Conservation (phyloP, 257 asterid species). For the Jasminum sambac region DNA sequence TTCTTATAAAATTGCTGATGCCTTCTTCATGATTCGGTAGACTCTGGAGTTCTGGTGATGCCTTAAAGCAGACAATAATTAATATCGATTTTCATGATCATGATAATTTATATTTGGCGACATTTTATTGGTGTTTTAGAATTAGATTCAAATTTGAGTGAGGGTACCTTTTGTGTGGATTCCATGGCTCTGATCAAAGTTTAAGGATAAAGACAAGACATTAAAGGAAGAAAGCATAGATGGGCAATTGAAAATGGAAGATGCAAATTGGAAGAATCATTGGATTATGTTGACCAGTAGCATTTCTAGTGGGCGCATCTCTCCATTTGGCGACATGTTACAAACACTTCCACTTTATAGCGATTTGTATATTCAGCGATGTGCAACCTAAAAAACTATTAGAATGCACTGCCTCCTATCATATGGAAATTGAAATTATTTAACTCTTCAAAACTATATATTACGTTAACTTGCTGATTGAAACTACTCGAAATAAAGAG, state of each 20-base stretch:
- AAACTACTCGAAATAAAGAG: neutral
- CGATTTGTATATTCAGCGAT: neutral
- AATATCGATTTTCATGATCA: neutral
- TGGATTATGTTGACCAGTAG: slow-evolving; percentile 7
- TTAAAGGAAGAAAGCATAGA: slow-evolving; percentile 6
- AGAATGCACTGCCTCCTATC: neutral
- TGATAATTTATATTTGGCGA: slow-evolving; percentile 5
- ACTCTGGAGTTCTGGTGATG: neutral
- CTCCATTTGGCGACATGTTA: neutral
- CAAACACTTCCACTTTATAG: neutral
- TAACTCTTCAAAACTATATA: neutral
- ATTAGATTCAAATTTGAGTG: neutral
- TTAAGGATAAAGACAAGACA: neutral
- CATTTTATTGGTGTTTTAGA: slow-evolving; percentile 10
- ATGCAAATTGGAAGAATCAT: neutral
- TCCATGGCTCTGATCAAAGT: neutral
- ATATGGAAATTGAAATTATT: neutral
- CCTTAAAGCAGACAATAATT: neutral
- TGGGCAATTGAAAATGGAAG: neutral
- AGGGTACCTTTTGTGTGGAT: neutral
- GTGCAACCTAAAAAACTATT: neutral
- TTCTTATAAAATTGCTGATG: slow-evolving; percentile 13
- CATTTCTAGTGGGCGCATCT: neutral
- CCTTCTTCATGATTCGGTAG: neutral
- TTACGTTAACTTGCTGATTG: neutral